Evolutionary conservation across 495 filamentous ascomycete genomes (phyloP).

Genomic region (Chaetomidium leptoderma): DNA sequence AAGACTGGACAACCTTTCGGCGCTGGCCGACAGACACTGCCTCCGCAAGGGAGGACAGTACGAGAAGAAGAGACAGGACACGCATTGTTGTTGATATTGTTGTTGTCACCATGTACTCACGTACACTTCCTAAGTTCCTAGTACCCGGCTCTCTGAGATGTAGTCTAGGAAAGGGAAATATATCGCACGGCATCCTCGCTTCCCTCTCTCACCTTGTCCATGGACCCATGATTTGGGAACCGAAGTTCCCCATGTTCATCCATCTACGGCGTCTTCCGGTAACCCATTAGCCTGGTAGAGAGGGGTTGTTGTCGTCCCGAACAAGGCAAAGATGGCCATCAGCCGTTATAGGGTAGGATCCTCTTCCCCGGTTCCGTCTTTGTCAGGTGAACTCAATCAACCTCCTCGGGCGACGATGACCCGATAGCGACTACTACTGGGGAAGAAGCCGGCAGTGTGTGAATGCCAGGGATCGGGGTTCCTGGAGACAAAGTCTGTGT

Average conservation of each 20-base stretch:
- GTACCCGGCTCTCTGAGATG: background rate
- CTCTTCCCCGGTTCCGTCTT: constrained; percentile 2
- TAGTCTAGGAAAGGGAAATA: background rate
- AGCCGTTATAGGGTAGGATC: constrained; percentile 17
- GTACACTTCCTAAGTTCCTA: background rate
- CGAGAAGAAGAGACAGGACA: constrained; percentile 16
- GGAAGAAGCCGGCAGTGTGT: background rate
- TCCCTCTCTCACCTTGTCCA: too few relatives aligned
- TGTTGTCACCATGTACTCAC: background rate
- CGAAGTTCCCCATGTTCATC: constrained; percentile 6
- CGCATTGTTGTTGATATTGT: constrained; percentile 17
- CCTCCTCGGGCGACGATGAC: constrained; percentile 17
- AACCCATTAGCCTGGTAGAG: constrained; percentile 7
- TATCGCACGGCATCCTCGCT: background rate
- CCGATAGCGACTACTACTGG: constrained; percentile 5
- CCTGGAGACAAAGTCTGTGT: background rate
- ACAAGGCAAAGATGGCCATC: constrained; percentile 18
- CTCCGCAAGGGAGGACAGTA: constrained; percentile 22
- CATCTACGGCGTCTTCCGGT: constrained; percentile 3
- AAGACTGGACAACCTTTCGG: constrained; percentile 34
- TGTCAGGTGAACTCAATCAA: background rate
- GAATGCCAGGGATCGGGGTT: background rate
- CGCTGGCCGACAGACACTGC: constrained; percentile 20
- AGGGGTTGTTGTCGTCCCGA: constrained; percentile 8
- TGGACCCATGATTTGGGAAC: too few relatives aligned